Evolutionary conservation across 306 rosid species (phyloP).

Genomic region (Notholithocarpus densiflorus): DNA sequence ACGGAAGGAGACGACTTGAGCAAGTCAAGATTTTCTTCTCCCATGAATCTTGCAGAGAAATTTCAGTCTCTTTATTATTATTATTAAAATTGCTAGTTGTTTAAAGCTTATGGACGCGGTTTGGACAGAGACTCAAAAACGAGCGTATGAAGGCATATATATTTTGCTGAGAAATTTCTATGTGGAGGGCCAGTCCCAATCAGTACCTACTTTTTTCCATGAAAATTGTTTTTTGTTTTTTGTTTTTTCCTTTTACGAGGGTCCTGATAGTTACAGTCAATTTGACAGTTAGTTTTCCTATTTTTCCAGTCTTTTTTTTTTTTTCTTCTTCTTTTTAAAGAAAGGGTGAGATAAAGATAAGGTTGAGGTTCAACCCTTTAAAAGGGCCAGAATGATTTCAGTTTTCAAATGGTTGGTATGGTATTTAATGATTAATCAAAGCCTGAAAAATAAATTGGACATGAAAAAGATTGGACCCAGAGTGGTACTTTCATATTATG

Average conservation of each 20-base stretch:
- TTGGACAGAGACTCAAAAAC: background rate
- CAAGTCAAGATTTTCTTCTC: conserved; percentile 21
- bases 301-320: background rate
- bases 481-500: too few species aligned
- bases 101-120: background rate
- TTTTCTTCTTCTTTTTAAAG: background rate
- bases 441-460: too few species aligned
- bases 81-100: too few species aligned
- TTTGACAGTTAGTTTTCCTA: background rate
- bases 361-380: too few species aligned
- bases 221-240: background rate
- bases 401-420: too few species aligned
- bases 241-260: background rate
- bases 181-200: background rate
- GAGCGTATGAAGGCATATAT: background rate
- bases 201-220: background rate
- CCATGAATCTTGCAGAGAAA: background rate
- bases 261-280: background rate
- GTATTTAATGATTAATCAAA: too few species aligned
- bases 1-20: conserved; percentile 20
- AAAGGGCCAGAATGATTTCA: too few species aligned
- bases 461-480: too few species aligned
- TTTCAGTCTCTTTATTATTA: background rate
- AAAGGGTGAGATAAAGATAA: too few species aligned
- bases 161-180: background rate